These are phyloP conservation scores for Xerocomus brunneocitrinus DNA, from an alignment of 768 basidiomycete genomes.

Conservation along the genomic window DNA sequence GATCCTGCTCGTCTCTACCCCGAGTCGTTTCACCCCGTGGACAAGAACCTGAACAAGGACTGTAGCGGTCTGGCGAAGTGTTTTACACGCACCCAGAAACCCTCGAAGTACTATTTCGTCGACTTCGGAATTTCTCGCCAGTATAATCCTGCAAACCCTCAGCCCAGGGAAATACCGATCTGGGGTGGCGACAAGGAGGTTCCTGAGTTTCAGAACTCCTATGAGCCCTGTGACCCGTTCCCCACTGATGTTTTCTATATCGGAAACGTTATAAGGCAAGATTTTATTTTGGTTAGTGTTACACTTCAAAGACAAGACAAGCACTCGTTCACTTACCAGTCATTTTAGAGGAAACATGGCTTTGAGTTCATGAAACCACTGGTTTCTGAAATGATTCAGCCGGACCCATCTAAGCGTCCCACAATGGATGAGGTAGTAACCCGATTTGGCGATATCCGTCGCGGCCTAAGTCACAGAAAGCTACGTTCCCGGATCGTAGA, in stretches of 20 bases:
- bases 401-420: conserved; percentile 34
- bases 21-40: conserved; percentile 25
- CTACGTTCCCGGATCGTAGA: conserved; percentile 28
- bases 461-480: conserved; percentile 9
- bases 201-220: conserved; percentile 34
- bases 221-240: conserved; percentile 35
- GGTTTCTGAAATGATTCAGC: conserved; percentile 33
- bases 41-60: conserved; percentile 13
- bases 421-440: conserved; percentile 33
- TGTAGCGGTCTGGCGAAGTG: conserved; percentile 18
- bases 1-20: conserved; percentile 26
- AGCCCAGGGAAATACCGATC: conserved; percentile 28
- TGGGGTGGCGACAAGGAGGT: conserved; percentile 40
- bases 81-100: conserved; percentile 28
- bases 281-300: conserved; percentile 29
- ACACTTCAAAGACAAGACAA: background rate
- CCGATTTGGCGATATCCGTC: conserved; percentile 12
- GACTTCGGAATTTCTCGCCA: conserved; percentile 36
- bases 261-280: conserved; percentile 33
- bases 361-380: conserved; percentile 33
- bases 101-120: conserved; percentile 15
- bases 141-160: conserved; percentile 25
- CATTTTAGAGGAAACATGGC: background rate
- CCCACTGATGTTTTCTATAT: conserved; percentile 42
- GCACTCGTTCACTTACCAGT: background rate